phyloP scores from a whole-genome alignment of 768 basidiomycete species.

The Asterophora lycoperdoides region DNA sequence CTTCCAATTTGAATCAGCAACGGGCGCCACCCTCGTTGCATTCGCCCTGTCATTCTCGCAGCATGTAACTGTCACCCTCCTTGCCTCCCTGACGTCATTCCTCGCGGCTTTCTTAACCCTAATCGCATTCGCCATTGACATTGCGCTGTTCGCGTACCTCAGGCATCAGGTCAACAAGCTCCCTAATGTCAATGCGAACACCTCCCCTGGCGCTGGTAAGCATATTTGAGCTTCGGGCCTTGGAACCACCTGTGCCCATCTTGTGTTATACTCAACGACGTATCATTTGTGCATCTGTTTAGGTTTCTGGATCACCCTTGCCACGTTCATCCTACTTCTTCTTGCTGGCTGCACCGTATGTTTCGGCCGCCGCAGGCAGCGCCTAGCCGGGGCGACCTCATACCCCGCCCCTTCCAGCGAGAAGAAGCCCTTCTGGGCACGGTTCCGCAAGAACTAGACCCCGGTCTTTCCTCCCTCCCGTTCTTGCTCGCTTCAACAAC shows the following conservation, averaged over 20 bases:
- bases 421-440: conserved; percentile 29
- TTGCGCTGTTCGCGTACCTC: conserved; percentile 63
- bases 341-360: conserved; percentile 68
- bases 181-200: conserved; percentile 36
- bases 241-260: neutral
- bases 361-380: conserved; percentile 57
- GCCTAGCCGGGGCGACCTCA: conserved; percentile 39
- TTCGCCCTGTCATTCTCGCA: conserved; percentile 58
- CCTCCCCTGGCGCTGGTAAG: conserved; percentile 62
- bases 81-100: conserved; percentile 67
- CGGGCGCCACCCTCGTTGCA: conserved; percentile 60
- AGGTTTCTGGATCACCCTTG: conserved; percentile 79
- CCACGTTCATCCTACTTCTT: conserved; percentile 56
- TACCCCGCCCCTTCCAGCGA: conserved; percentile 28
- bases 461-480: too few relatives aligned
- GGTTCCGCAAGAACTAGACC: conserved; percentile 34
- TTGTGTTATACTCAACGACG: neutral
- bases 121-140: conserved; percentile 73
- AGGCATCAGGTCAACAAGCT: conserved; percentile 56
- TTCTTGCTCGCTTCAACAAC: too few relatives aligned
- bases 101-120: conserved; percentile 64
- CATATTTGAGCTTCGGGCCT: conserved; percentile 5
- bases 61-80: conserved; percentile 50
- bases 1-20: conserved; percentile 27
- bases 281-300: neutral